These are phyloP conservation scores for Ophiosphaerella korrae DNA, from an alignment of 2,329 filamentous ascomycete genomes.

Conservation along the genomic window DNA sequence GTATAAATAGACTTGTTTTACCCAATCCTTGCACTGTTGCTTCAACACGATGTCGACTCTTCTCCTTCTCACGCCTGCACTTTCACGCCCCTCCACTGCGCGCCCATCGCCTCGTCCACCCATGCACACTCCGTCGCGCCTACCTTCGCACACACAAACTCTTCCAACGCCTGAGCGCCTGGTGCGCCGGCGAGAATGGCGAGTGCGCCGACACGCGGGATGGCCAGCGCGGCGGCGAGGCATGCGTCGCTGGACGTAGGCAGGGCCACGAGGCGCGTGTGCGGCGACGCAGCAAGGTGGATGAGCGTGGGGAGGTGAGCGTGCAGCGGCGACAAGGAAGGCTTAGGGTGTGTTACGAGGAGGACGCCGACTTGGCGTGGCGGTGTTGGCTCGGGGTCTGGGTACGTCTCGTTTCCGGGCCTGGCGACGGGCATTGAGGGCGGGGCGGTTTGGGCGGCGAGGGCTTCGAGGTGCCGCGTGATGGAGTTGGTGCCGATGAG, in stretches of 20 bases:
- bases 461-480: slow-evolving; percentile 62
- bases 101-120: slow-evolving; percentile 55
- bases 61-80: slow-evolving; percentile 9
- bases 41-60: neutral
- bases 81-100: slow-evolving; percentile 54
- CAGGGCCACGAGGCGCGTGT: slow-evolving; percentile 63
- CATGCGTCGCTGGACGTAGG: slow-evolving; percentile 64
- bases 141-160: slow-evolving; percentile 61
- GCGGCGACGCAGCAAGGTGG: slow-evolving; percentile 25
- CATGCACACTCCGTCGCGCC: slow-evolving; percentile 60
- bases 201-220: slow-evolving; percentile 69
- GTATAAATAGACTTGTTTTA: neutral
- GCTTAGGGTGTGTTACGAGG: slow-evolving; percentile 40
- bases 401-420: neutral
- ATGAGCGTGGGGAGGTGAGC: slow-evolving; percentile 43
- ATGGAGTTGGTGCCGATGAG: slow-evolving; percentile 70
- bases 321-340: slow-evolving; percentile 38
- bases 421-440: slow-evolving; percentile 6
- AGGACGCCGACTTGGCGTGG: slow-evolving; percentile 27
- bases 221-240: slow-evolving; percentile 62
- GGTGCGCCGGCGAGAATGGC: slow-evolving; percentile 64
- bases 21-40: no score
- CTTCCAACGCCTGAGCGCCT: slow-evolving; percentile 60
- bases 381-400: neutral
- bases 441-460: slow-evolving; percentile 37